A percentile compares a stretch with the other conserved stretches of the same genome.
Evolutionary conservation across 2,329 filamentous ascomycete genomes (phyloP).

Genomic region (Rasamsonia emersonii): DNA sequence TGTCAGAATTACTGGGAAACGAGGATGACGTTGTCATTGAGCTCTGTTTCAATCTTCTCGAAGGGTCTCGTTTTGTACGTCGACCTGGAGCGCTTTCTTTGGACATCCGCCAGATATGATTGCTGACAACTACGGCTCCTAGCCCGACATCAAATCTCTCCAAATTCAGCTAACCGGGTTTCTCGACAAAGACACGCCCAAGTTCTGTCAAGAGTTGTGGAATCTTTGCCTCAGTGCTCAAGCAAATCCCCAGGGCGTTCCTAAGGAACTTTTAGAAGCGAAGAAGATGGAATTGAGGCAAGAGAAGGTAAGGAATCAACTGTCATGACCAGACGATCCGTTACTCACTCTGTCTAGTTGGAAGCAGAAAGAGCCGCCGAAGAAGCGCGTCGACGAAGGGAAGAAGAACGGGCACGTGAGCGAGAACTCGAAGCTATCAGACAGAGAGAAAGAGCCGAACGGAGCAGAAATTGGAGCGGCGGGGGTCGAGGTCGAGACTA

Average conservation of each 20-base stretch:
- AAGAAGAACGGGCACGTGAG: slow-evolving; percentile 63
- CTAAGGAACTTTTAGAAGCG: slow-evolving; percentile 86
- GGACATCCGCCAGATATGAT: slow-evolving; percentile 3
- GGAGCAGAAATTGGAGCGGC: slow-evolving; percentile 28
- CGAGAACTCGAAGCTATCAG: slow-evolving; percentile 60
- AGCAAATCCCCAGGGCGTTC: slow-evolving; percentile 77
- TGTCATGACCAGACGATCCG: background rate
- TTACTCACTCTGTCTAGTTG: slow-evolving; percentile 43
- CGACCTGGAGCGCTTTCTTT: slow-evolving; percentile 1
- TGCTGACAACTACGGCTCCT: slow-evolving; percentile 15
- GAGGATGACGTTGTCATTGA: slow-evolving; percentile 97
- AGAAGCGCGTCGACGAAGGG: slow-evolving; percentile 60
- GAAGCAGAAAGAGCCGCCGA: slow-evolving; percentile 76
- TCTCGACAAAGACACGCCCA: slow-evolving; percentile 79
- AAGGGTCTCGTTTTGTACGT: slow-evolving; percentile 68
- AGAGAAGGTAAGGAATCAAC: slow-evolving; percentile 62
- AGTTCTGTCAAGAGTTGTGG: slow-evolving; percentile 93
- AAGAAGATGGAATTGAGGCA: slow-evolving; percentile 94
- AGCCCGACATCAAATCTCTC: slow-evolving; percentile 93
- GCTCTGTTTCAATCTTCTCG: slow-evolving; percentile 61
- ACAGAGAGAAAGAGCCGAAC: slow-evolving; percentile 42
- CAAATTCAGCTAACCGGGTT: slow-evolving; percentile 95
- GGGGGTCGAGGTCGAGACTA: slow-evolving; percentile 33
- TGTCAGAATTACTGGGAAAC: slow-evolving; percentile 77
- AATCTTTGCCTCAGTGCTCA: slow-evolving; percentile 85